Conservation (phyloP, 2,329 filamentous ascomycete genomes). For the Penicillium hordei region DNA sequence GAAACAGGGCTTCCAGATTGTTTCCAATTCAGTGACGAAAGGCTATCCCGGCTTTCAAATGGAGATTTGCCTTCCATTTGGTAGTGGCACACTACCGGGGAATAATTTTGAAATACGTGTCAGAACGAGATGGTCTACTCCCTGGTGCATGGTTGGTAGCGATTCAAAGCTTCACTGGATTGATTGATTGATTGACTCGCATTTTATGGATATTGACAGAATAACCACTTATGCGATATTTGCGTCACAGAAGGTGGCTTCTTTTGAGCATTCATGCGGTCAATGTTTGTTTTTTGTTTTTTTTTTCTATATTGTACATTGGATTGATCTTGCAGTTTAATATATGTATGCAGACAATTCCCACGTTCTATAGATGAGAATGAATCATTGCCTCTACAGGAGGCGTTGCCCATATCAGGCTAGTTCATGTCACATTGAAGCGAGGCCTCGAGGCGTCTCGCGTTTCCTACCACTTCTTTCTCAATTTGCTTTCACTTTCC, state of each 20-base stretch:
- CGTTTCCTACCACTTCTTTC: no score
- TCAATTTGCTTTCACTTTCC: no score
- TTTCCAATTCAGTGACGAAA: conserved; percentile 35
- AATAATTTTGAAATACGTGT: background rate
- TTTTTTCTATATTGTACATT: no score
- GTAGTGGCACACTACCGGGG: background rate
- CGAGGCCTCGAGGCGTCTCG: no score
- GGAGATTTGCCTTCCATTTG: conserved; percentile 23
- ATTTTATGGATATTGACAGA: background rate
- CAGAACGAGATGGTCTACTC: background rate
- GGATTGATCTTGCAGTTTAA: no score
- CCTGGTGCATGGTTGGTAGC: background rate
- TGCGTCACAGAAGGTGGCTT: background rate
- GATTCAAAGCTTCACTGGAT: background rate
- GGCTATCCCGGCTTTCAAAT: conserved; percentile 20
- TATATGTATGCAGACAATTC: no score
- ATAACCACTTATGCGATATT: background rate
- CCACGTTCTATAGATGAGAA: background rate
- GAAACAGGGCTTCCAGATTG: conserved; percentile 42
- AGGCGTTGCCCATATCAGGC: no score
- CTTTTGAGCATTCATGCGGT: background rate
- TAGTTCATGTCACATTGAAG: no score
- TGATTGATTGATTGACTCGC: background rate
- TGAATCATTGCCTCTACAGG: background rate
- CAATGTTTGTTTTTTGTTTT: no score